Conservation (phyloP, 495 filamentous ascomycete genomes). For the Tuber calosporum region DNA sequence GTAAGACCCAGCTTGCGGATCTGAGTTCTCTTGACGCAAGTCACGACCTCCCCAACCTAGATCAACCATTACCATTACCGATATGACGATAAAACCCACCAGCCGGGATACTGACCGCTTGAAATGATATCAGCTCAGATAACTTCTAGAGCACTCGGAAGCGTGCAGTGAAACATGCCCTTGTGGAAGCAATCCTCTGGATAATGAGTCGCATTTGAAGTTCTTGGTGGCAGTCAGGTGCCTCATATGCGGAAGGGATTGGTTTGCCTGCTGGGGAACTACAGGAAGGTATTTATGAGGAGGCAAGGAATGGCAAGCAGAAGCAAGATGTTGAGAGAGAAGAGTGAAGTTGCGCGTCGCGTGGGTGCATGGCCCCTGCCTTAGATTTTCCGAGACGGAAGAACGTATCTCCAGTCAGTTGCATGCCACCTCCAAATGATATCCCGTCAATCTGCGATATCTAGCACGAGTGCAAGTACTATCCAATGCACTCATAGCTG, state of each 20-base stretch:
- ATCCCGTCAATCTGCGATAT: background rate
- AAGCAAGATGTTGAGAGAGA: slow-evolving; percentile 4
- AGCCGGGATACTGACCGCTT: background rate
- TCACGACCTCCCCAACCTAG: background rate
- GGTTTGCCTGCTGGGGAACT: background rate
- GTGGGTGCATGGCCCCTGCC: slow-evolving; percentile 14
- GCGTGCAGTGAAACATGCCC: background rate
- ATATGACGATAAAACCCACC: background rate
- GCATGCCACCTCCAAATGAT: background rate
- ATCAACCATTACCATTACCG: background rate
- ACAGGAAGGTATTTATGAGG: background rate
- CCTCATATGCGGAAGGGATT: background rate
- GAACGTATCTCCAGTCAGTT: background rate
- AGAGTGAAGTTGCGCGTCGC: slow-evolving; percentile 16
- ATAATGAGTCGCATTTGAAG: background rate
- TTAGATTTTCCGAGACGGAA: slow-evolving; percentile 2
- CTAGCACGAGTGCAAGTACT: background rate
- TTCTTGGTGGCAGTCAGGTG: background rate
- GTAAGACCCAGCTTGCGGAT: background rate
- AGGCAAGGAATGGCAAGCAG: background rate
- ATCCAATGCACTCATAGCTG: background rate
- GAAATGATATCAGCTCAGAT: background rate
- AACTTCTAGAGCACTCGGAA: background rate
- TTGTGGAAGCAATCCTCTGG: background rate
- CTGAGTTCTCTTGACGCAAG: background rate